Conservation (phyloP, 1,284 basidiomycete species). For the Apiotrichum akiyoshidainum region DNA sequence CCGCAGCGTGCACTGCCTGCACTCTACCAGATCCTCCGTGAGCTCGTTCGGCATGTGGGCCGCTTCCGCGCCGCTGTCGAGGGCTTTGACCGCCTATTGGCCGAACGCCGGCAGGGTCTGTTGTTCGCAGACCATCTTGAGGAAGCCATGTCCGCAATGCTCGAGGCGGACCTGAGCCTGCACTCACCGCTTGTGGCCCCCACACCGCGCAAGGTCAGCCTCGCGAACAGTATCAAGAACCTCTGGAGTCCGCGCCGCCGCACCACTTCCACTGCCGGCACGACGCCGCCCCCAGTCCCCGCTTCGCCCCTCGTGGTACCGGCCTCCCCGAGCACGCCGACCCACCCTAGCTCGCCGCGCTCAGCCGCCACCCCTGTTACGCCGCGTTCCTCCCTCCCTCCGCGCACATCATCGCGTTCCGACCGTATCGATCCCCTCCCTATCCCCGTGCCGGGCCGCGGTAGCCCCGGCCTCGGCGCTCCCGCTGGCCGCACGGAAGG, state of each 20-base stretch:
- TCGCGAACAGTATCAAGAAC: conserved; percentile 62
- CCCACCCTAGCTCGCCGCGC: too few relatives aligned
- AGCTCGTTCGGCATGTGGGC: conserved; percentile 60
- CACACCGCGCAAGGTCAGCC: conserved; percentile 11
- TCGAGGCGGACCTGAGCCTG: conserved; percentile 47
- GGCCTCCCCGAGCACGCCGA: background rate
- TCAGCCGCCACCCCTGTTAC: too few relatives aligned
- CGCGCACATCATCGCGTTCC: too few relatives aligned
- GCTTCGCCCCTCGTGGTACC: background rate
- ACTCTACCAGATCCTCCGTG: conserved; percentile 71
- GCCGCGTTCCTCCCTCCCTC: too few relatives aligned
- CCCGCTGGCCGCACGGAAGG: conserved; percentile 5
- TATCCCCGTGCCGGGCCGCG: conserved; percentile 2
- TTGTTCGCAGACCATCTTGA: conserved; percentile 89
- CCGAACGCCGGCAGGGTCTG: conserved; percentile 81
- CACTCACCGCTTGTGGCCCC: conserved; percentile 10
- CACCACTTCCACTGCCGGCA: background rate
- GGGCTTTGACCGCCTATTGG: conserved; percentile 77
- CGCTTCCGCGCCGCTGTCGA: conserved; percentile 46
- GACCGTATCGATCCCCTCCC: background rate
- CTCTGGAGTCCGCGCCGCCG: conserved; percentile 49
- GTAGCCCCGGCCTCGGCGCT: background rate
- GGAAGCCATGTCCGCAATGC: conserved; percentile 73
- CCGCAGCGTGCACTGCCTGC: conserved; percentile 55
- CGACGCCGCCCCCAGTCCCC: background rate